phyloP scores from a whole-genome alignment of 2,329 filamentous ascomycete genomes.

The Clarireedia sp. region DNA sequence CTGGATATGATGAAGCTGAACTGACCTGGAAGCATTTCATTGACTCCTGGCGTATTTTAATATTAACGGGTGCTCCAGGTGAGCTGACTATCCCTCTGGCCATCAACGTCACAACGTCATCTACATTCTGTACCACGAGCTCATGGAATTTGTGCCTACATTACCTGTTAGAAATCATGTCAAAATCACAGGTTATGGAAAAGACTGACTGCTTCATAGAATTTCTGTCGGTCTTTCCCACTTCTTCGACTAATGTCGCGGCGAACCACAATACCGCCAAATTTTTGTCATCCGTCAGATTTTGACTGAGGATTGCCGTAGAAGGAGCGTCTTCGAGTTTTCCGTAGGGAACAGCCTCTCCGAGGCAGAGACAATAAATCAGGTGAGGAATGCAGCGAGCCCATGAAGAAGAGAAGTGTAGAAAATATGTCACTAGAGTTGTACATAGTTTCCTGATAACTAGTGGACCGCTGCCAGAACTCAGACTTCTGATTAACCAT shows the following conservation, averaged over 20 bases:
- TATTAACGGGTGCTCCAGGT: conserved; percentile 33
- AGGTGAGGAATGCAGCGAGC: conserved; percentile 56
- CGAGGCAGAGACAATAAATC: conserved; percentile 47
- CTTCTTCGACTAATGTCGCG: conserved; percentile 55
- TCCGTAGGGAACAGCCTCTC: conserved; percentile 40
- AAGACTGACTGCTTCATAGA: conserved; percentile 45
- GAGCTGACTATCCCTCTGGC: conserved; percentile 32
- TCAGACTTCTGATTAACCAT: conserved; percentile 52
- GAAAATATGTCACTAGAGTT: conserved; percentile 68
- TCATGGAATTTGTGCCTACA: conserved; percentile 39
- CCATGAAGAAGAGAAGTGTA: conserved; percentile 63
- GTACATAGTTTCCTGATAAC: conserved; percentile 69
- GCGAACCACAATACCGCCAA: conserved; percentile 58
- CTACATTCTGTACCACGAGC: conserved; percentile 42
- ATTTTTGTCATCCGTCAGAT: conserved; percentile 42
- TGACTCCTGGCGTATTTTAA: conserved; percentile 43
- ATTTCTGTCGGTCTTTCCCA: conserved; percentile 58
- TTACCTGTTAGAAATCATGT: conserved; percentile 4
- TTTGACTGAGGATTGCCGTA: conserved; percentile 37
- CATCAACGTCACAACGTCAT: conserved; percentile 43
- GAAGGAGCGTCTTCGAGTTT: conserved; percentile 37
- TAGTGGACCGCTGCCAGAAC: conserved; percentile 45
- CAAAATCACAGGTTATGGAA: conserved; percentile 1
- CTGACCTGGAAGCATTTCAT: conserved; percentile 54
- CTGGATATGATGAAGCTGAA: background rate